These are phyloP conservation scores for Cotoneaster glaucophyllus DNA, from an alignment of 306 rosid genomes.

Conservation along the genomic window DNA sequence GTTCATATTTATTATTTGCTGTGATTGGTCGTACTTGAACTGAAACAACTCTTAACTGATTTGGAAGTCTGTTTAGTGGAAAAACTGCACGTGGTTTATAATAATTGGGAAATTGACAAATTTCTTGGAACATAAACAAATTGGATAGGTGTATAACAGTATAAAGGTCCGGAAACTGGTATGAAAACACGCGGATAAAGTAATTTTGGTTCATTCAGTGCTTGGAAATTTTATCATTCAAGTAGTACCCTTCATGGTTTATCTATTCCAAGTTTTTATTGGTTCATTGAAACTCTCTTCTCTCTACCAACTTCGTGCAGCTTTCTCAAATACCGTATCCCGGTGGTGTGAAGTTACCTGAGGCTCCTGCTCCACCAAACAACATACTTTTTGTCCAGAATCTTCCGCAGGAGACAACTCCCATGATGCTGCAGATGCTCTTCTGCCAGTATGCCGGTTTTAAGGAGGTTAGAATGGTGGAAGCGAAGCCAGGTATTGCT, in stretches of 20 bases:
- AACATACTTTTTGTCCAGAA: conserved; percentile 88
- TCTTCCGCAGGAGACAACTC: conserved; percentile 83
- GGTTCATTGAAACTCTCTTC: neutral
- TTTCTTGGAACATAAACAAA: neutral
- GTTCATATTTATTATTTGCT: neutral
- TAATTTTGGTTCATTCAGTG: neutral
- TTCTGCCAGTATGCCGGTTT: conserved; percentile 87
- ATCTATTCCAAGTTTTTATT: neutral
- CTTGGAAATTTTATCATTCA: neutral
- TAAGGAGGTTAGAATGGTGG: conserved; percentile 98
- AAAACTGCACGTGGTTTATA: neutral
- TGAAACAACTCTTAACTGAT: neutral
- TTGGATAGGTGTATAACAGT: neutral
- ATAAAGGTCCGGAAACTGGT: neutral
- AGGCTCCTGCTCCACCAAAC: conserved; percentile 98
- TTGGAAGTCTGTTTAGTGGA: neutral
- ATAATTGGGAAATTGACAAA: neutral
- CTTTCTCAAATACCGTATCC: conserved; percentile 72
- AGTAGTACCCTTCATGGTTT: neutral
- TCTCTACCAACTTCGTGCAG: conserved; percentile 28
- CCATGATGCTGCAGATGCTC: conserved; percentile 98
- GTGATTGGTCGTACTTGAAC: neutral
- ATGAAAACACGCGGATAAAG: neutral
- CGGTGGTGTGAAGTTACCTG: conserved; percentile 82
- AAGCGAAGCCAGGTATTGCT: conserved; percentile 94